Base-by-base conservation (phyloP, 495 filamentous ascomycete species). In the Penicillium macrosclerotiorum region DNA sequence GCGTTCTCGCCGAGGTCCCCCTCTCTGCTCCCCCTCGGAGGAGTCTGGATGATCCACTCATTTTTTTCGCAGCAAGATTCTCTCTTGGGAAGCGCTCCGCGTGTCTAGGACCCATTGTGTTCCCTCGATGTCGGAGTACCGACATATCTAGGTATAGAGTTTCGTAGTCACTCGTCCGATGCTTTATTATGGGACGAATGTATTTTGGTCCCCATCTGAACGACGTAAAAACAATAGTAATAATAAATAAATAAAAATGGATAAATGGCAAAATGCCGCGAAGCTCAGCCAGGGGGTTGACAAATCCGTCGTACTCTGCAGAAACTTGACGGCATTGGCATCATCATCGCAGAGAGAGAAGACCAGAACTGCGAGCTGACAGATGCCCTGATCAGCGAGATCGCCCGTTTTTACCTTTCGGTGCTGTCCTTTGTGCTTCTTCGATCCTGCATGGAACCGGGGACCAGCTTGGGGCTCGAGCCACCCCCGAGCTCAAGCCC, bases 341-440 rank as follows among this genome's bases (percentile, higher is more conserved):
- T n/a, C n/a, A n/a, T n/a, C n/a, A n/a, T n/a, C n/a, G n/a, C n/a
- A n/a, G n/a, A 19, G 19, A 38, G 25, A 38, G 29, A 20, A 49
- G 20, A 27, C 26, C 22, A 11, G 27, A 31, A 3, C 26, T 16
- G 13, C 12, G 18, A 40, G 14, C 30, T 44, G 44, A 46, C 37
- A 42, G 41, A 38, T 45, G 49, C 49, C 50, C 32, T 45, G 42
- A 46, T 50, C 22, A 43, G 25, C 25, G 16, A 20, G 18, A 48
- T 48, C 29, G 37, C 25, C 24, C 42, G 30, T 37, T 36, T 23
- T 11, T 29, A n/a, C n/a, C n/a, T n/a, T n/a, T n/a, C n/a, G n/a
- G n/a, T n/a, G n/a, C 1, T 35, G 14, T 30, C 34, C 24, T 18
- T 24, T 14, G 16, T 31, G 8, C 7, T 22, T 20, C 4, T 24